Evolutionary conservation across 345 rosid genomes (phyloP).

Genomic region (Syzygium grande): DNA sequence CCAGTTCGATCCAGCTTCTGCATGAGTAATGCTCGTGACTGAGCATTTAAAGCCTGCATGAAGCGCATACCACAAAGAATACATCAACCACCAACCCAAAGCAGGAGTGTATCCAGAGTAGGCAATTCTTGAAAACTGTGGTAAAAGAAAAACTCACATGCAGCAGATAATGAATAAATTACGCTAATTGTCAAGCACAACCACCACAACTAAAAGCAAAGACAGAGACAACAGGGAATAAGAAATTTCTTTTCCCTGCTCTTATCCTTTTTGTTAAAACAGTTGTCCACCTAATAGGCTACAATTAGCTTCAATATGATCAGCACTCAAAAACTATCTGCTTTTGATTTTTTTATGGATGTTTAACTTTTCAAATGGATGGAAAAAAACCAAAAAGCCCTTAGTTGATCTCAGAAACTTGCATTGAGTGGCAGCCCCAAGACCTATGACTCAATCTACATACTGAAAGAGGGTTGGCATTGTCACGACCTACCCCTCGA

Average conservation of each 20-base stretch:
- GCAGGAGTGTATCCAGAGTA: neutral
- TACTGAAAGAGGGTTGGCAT: neutral
- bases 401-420: neutral
- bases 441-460: neutral
- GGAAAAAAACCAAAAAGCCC: neutral
- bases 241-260: neutral
- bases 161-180: neutral
- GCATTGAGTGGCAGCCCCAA: neutral
- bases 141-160: neutral
- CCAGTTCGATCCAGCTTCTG: slow-evolving; percentile 88
- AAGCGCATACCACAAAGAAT: neutral
- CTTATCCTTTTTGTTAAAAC: neutral
- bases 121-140: neutral
- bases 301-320: neutral
- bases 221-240: neutral
- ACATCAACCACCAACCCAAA: neutral
- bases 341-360: neutral
- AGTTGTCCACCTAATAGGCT: neutral
- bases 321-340: neutral
- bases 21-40: slow-evolving; percentile 84
- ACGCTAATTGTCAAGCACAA: neutral
- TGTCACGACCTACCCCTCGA: too few relatives aligned
- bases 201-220: neutral
- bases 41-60: slow-evolving; percentile 78
- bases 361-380: neutral